Conservation (phyloP, 2,329 filamentous ascomycete species). For the Neopestalotiopsis rosae region DNA sequence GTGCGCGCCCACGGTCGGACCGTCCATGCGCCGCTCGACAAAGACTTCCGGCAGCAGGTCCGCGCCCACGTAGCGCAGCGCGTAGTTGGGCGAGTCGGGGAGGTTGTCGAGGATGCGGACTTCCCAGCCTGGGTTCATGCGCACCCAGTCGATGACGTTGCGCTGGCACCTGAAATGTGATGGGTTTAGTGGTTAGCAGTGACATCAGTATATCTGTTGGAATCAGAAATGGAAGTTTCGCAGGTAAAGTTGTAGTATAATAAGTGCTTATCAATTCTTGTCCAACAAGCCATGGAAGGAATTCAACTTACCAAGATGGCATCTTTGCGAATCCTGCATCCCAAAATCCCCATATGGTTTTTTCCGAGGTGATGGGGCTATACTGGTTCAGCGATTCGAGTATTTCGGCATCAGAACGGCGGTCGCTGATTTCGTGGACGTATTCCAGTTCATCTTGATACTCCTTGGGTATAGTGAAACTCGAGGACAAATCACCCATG, state of each 20-base stretch:
- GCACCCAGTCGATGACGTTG: conserved; percentile 47
- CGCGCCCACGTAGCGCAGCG: conserved; percentile 38
- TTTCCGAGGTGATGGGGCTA: conserved; percentile 40
- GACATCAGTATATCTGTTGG: conserved; percentile 35
- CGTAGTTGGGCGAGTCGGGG: conserved; percentile 42
- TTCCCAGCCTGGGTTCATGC: conserved; percentile 42
- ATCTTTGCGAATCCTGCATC: conserved; percentile 39
- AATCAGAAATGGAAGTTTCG: too few relatives aligned
- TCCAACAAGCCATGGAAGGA: neutral
- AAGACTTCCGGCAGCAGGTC: conserved; percentile 39
- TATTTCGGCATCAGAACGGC: conserved; percentile 27
- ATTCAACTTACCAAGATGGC: conserved; percentile 36
- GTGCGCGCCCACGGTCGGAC: conserved; percentile 44
- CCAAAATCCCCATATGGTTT: conserved; percentile 48
- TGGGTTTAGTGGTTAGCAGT: too few relatives aligned
- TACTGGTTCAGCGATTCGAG: conserved; percentile 20
- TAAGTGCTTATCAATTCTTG: neutral
- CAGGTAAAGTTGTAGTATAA: neutral
- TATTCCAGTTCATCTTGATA: conserved; percentile 26
- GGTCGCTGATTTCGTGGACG: conserved; percentile 20
- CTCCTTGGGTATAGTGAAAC: conserved; percentile 22
- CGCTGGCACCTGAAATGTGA: conserved; percentile 39
- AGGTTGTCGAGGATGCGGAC: conserved; percentile 45
- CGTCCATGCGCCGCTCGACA: conserved; percentile 45
- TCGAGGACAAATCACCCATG: neutral